A percentile compares a stretch with the other conserved stretches of the same genome.
Evolutionary conservation across 352 stramenopile genomes (phyloP).

Genomic region (Detonula confervacea): DNA sequence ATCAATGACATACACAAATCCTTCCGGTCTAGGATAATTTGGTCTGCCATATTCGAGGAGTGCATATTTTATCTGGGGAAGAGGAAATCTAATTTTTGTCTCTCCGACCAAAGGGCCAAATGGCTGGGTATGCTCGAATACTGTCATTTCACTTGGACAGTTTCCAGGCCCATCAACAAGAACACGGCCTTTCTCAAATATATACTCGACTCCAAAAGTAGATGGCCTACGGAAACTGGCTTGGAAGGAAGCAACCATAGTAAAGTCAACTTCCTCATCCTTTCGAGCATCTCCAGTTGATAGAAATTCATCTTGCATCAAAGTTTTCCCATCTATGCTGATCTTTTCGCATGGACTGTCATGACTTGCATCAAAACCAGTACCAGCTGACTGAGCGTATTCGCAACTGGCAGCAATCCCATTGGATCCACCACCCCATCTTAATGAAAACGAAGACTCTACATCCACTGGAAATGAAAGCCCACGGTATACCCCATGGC

Average conservation of each 20-base stretch:
- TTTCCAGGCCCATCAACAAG: conserved; percentile 46
- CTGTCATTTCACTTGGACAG: conserved; percentile 49
- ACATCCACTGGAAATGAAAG: conserved; percentile 46
- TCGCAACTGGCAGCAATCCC: conserved; percentile 28
- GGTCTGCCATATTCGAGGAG: conserved; percentile 26
- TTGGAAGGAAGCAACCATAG: conserved; percentile 44
- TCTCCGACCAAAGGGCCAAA: conserved; percentile 21
- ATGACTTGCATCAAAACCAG: background rate
- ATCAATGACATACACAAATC: conserved; percentile 56
- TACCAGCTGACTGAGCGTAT: background rate
- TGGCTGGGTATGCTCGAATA: conserved; percentile 34
- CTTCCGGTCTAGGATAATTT: conserved; percentile 43
- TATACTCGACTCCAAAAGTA: conserved; percentile 45
- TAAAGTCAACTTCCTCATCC: conserved; percentile 20
- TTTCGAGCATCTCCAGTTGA: background rate
- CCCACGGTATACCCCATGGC: conserved; percentile 40
- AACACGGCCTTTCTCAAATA: conserved; percentile 43
- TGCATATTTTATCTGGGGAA: conserved; percentile 16
- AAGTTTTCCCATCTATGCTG: background rate
- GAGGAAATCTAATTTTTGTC: conserved; percentile 30
- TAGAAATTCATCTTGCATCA: background rate
- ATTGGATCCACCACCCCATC: conserved; percentile 34
- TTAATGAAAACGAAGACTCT: conserved; percentile 48
- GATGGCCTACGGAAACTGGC: conserved; percentile 44
- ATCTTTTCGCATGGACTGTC: conserved; percentile 3